Evolutionary conservation across 169 alveolate species (phyloP).

Genomic region (Amoebophrya sp.): DNA sequence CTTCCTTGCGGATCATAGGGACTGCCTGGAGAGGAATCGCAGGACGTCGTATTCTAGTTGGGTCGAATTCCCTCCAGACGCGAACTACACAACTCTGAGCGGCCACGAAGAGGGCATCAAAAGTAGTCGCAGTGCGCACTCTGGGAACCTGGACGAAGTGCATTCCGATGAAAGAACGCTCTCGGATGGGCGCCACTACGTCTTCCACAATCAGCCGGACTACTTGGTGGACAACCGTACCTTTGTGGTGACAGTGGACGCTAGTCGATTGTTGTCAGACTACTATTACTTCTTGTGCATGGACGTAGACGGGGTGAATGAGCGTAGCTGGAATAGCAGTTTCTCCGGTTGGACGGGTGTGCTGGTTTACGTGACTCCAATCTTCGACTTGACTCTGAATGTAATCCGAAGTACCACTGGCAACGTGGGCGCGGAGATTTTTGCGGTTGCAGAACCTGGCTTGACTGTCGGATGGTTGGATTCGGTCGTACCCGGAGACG

Average conservation of each 20-base stretch:
- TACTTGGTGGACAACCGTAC: not conserved
- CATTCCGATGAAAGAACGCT: not conserved
- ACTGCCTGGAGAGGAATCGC: conserved; percentile 1
- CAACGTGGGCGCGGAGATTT: not conserved
- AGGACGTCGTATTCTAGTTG: not conserved
- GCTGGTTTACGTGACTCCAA: not conserved
- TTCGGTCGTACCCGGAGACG: not conserved
- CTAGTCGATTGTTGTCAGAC: not conserved
- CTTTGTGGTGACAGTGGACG: not conserved
- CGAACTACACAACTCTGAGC: not conserved
- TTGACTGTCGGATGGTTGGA: not conserved
- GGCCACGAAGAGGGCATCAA: conserved; percentile 7
- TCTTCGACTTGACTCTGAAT: not conserved
- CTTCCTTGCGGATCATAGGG: not conserved
- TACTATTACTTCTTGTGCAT: not conserved
- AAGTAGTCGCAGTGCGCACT: not conserved
- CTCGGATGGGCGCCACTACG: conserved; percentile 7
- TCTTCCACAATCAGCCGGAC: conserved; percentile 1
- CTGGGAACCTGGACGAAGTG: conserved; percentile 7
- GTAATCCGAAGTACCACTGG: not conserved
- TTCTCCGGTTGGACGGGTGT: conserved; percentile 3
- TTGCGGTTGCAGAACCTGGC: not conserved
- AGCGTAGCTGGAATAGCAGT: not conserved
- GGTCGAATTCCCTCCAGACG: not conserved
- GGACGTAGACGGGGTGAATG: not conserved